phyloP scores from a whole-genome alignment of 2,329 filamentous ascomycete species.

The Xylariaceae sp. region DNA sequence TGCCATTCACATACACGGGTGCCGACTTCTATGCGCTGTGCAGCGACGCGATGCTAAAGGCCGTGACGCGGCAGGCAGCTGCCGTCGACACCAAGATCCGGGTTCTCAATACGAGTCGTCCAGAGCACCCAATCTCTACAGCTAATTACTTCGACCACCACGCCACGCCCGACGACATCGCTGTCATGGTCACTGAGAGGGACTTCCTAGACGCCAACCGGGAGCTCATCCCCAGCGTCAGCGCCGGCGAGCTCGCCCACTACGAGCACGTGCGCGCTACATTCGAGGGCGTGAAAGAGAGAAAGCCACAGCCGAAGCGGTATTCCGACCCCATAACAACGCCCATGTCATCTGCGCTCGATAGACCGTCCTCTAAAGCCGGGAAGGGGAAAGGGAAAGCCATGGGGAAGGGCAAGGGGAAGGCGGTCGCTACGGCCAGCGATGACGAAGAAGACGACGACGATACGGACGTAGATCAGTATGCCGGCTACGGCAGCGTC shows the following conservation, averaged over 20 bases:
- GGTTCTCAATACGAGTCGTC: constrained; percentile 63
- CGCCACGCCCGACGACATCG: constrained; percentile 80
- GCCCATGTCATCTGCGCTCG: constrained; percentile 26
- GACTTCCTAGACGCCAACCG: constrained; percentile 84
- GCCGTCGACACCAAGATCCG: constrained; percentile 84
- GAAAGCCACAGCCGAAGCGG: constrained; percentile 51
- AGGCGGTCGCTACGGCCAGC: constrained; percentile 43
- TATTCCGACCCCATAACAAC: constrained; percentile 4
- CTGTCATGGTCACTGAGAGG: constrained; percentile 85
- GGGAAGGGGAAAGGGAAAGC: constrained; percentile 47
- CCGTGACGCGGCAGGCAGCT: constrained; percentile 87
- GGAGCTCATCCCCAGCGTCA: constrained; percentile 93
- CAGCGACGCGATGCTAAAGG: constrained; percentile 98
- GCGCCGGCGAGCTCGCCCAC: constrained; percentile 87
- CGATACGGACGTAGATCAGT: constrained; percentile 40
- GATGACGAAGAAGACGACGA: constrained; percentile 44
- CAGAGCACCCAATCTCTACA: constrained; percentile 70
- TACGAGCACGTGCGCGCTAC: constrained; percentile 83
- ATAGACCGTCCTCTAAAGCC: constrained; percentile 13
- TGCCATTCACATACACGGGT: constrained; percentile 96
- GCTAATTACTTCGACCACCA: constrained; percentile 97
- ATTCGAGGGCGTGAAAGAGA: constrained; percentile 74
- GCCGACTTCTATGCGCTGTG: constrained; percentile 97
- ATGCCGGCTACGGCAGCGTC: constrained; percentile 36
- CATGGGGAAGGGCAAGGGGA: constrained; percentile 48